Conservation (phyloP, 75 land plant species). For the Ceratopteris richardii region DNA sequence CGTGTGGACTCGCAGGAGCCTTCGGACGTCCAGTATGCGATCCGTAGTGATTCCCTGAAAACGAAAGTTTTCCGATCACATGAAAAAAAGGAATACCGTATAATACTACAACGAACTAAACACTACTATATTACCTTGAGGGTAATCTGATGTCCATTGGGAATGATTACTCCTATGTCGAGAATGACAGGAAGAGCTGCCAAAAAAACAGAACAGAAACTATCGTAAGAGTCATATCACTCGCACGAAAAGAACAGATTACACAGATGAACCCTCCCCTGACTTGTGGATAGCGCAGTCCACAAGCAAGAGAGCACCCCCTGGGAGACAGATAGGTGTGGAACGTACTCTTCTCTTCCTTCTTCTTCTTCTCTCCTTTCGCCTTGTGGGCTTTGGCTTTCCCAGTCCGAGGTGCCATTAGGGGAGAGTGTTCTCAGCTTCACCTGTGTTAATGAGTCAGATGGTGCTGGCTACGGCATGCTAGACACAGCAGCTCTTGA, state of each 20-base stretch:
- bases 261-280: neutral
- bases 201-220: slow-evolving; percentile 6
- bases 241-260: neutral
- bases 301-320: neutral
- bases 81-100: neutral
- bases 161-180: slow-evolving; percentile 68
- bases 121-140: slow-evolving; percentile 43
- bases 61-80: neutral
- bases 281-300: neutral
- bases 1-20: slow-evolving; percentile 61
- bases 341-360: slow-evolving; percentile 72
- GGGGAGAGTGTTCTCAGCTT: no score
- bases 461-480: no score
- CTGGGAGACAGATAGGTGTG: neutral
- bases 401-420: slow-evolving; percentile 61
- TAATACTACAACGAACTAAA: neutral
- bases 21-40: slow-evolving; percentile 66
- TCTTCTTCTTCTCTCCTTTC: slow-evolving; percentile 86
- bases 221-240: neutral
- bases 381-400: slow-evolving; percentile 45
- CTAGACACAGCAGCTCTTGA: no score
- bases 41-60: slow-evolving; percentile 92
- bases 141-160: slow-evolving; percentile 53
- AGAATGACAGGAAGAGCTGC: slow-evolving; percentile 66
- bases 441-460: no score